Evolutionary conservation across 257 asterid genomes (phyloP).

Genomic region (Nicotiana attenuata): DNA sequence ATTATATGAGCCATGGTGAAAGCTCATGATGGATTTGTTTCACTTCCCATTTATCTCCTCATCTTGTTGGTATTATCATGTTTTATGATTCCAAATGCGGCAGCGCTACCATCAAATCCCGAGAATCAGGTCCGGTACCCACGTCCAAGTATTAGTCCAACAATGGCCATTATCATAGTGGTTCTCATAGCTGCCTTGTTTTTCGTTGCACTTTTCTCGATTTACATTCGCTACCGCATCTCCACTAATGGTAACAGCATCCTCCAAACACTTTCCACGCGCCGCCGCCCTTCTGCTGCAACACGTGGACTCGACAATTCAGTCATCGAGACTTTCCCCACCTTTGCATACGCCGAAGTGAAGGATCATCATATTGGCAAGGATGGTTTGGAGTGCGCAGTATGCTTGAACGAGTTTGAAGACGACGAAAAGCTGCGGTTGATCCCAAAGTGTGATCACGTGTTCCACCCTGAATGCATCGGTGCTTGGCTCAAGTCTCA

Average conservation of each 20-base stretch:
- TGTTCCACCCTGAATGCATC: slow-evolving; percentile 84
- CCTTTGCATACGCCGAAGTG: slow-evolving; percentile 76
- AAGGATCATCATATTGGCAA: slow-evolving; percentile 80
- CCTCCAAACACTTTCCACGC: slow-evolving; percentile 38
- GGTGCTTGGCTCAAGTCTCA: slow-evolving; percentile 88
- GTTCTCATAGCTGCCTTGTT: slow-evolving; percentile 68
- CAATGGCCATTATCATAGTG: slow-evolving; percentile 78
- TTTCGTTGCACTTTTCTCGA: slow-evolving; percentile 72
- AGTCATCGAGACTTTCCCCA: slow-evolving; percentile 66
- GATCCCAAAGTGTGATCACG: slow-evolving; percentile 87
- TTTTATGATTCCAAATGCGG: background rate
- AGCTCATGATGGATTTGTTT: background rate
- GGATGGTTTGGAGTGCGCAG: slow-evolving; percentile 80
- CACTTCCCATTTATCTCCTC: background rate
- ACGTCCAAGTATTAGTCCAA: slow-evolving; percentile 38
- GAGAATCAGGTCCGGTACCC: background rate
- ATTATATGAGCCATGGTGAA: background rate
- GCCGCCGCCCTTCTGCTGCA: slow-evolving; percentile 26
- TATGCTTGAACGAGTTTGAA: slow-evolving; percentile 83
- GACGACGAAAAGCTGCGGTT: slow-evolving; percentile 71
- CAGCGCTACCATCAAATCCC: background rate
- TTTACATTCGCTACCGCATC: slow-evolving; percentile 81
- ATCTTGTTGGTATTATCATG: background rate
- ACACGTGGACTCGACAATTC: slow-evolving; percentile 63
- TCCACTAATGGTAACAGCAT: slow-evolving; percentile 22